These are phyloP conservation scores for Candida mattraensis DNA, from an alignment of 805 yeast genomes.

Conservation along the genomic window DNA sequence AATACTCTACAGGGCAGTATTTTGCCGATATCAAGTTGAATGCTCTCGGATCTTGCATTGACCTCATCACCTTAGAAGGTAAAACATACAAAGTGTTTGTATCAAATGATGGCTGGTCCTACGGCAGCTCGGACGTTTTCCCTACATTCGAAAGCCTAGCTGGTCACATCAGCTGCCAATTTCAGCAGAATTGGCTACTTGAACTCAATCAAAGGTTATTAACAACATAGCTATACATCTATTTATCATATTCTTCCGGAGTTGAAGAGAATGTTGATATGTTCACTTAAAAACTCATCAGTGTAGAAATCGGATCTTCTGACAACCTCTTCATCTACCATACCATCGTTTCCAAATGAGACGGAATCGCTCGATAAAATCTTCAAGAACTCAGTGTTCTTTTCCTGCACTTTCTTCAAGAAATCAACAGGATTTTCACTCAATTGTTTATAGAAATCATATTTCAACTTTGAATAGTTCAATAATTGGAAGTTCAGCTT, in stretches of 20 bases:
- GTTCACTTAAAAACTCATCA: slow-evolving; percentile 75
- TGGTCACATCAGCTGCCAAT: slow-evolving; percentile 13
- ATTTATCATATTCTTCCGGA: slow-evolving; percentile 43
- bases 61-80: slow-evolving; percentile 19
- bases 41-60: slow-evolving; percentile 2
- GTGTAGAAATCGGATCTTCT: slow-evolving; percentile 81
- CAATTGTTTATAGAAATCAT: slow-evolving; percentile 74
- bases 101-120: slow-evolving; percentile 31
- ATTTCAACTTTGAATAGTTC: slow-evolving; percentile 60
- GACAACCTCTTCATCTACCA: slow-evolving; percentile 76
- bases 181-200: slow-evolving; percentile 20
- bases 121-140: slow-evolving; percentile 3
- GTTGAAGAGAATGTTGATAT: slow-evolving; percentile 71
- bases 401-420: slow-evolving; percentile 69
- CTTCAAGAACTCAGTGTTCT: slow-evolving; percentile 82
- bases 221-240: slow-evolving; percentile 3
- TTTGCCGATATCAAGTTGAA: slow-evolving; percentile 9
- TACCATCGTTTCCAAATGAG: slow-evolving; percentile 33
- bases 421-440: slow-evolving; percentile 77
- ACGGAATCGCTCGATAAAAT: slow-evolving; percentile 75
- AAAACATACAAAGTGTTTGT: slow-evolving; percentile 18
- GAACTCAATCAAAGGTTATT: slow-evolving; percentile 12
- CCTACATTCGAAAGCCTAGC: slow-evolving; percentile 35
- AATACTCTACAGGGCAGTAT: slow-evolving; percentile 11
- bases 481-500: slow-evolving; percentile 51